Percentiles rank a stretch among this genome's conserved stretches.
Conservation (phyloP, 75 land plant genomes). For the Isoetes taiwanensis region DNA sequence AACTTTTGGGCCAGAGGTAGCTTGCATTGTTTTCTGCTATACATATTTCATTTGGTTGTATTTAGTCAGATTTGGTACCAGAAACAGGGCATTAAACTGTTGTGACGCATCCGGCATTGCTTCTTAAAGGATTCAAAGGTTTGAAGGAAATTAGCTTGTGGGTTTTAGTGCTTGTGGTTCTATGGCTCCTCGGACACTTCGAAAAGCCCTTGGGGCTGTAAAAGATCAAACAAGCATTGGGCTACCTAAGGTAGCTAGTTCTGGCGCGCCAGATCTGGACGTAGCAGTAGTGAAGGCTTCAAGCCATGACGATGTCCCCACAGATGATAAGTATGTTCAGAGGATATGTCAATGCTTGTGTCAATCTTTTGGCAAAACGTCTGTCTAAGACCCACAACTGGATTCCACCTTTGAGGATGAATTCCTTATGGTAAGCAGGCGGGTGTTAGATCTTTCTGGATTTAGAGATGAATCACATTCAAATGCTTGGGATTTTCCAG, state of each 20-base stretch:
- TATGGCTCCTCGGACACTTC: slow-evolving; percentile 50
- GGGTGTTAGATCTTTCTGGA: slow-evolving; percentile 58
- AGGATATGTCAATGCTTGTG: slow-evolving; percentile 51
- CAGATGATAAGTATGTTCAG: slow-evolving; percentile 60
- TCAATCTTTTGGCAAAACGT: slow-evolving; percentile 37
- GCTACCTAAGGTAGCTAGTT: slow-evolving; percentile 50
- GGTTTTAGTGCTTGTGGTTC: no score
- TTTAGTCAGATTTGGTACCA: no score
- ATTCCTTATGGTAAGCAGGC: slow-evolving; percentile 49
- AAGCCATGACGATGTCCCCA: slow-evolving; percentile 68
- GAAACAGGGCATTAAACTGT: no score
- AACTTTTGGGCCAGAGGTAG: no score
- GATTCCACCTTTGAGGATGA: slow-evolving; percentile 72
- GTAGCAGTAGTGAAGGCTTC: slow-evolving; percentile 86
- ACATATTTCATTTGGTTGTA: no score
- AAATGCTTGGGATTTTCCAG: slow-evolving; percentile 73
- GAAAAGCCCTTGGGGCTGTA: slow-evolving; percentile 64
- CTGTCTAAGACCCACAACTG: slow-evolving; percentile 66
- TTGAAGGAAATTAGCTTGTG: no score
- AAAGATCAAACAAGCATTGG: slow-evolving; percentile 87
- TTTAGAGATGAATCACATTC: slow-evolving; percentile 60
- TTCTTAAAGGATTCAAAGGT: no score
- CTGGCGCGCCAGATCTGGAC: slow-evolving; percentile 59
- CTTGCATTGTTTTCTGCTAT: no score
- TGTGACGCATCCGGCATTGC: no score